Conservation (phyloP, 495 filamentous ascomycete species). For the Tuber aestivum region DNA sequence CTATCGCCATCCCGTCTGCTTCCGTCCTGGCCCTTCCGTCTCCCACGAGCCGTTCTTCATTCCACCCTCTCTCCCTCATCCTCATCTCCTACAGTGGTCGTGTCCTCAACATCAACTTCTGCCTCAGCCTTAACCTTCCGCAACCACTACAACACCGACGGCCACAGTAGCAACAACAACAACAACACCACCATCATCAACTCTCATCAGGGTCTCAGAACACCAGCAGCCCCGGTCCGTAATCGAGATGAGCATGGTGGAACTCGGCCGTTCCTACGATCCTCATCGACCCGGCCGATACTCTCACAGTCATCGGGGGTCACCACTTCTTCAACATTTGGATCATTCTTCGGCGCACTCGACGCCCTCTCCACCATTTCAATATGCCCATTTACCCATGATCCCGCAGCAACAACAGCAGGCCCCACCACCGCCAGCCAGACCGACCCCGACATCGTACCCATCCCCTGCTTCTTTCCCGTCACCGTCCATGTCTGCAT, state of each 20-base stretch:
- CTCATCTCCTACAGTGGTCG: slow-evolving; percentile 7
- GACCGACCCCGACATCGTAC: slow-evolving; percentile 46
- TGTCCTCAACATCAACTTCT: slow-evolving; percentile 7
- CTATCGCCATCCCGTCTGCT: not conserved
- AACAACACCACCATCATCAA: slow-evolving; percentile 3
- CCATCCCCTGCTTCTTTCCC: slow-evolving; percentile 50
- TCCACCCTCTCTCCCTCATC: slow-evolving; percentile 10
- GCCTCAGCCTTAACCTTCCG: slow-evolving; percentile 2
- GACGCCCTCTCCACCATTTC: slow-evolving; percentile 44
- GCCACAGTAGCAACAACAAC: not conserved
- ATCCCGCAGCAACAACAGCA: slow-evolving; percentile 36
- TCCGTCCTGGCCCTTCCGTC: slow-evolving; percentile 4
- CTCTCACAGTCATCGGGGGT: slow-evolving; percentile 41
- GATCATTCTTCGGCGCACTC: slow-evolving; percentile 43
- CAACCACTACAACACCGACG: not conserved
- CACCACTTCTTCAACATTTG: slow-evolving; percentile 42
- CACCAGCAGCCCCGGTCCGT: slow-evolving; percentile 20
- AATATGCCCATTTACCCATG: slow-evolving; percentile 41
- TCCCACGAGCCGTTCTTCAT: slow-evolving; percentile 6
- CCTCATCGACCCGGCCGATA: slow-evolving; percentile 38
- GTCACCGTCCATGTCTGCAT: slow-evolving; percentile 51
- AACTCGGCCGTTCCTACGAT: slow-evolving; percentile 42
- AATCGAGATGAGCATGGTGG: slow-evolving; percentile 44
- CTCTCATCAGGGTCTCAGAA: slow-evolving; percentile 15
- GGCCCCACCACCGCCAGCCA: slow-evolving; percentile 29